These are phyloP conservation scores for Gossypium gossypioides DNA, from an alignment of 441 rosid genomes.

Conservation along the genomic window DNA sequence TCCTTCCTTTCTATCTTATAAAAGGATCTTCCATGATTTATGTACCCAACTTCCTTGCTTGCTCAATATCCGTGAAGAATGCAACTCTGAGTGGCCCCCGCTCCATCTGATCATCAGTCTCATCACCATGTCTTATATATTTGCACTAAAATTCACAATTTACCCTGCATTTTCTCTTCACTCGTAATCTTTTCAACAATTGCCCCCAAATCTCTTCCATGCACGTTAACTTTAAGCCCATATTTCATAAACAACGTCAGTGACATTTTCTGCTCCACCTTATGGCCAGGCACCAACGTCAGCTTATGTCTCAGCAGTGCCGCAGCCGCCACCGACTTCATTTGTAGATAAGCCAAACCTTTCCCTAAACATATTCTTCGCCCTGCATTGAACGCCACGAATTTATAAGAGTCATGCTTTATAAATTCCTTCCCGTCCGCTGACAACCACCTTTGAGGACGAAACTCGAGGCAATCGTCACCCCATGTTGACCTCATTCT, in stretches of 20 bases:
- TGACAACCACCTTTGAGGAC: constrained; percentile 85
- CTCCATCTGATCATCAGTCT: too few relatives aligned
- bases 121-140: constrained; percentile 1
- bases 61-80: constrained; percentile 7
- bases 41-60: neutral
- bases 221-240: constrained; percentile 64
- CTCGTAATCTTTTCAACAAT: constrained; percentile 22
- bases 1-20: neutral
- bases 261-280: constrained; percentile 94
- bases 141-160: constrained; percentile 18
- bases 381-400: constrained; percentile 90
- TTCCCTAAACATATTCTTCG: constrained; percentile 82
- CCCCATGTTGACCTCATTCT: constrained; percentile 87
- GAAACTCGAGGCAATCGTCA: constrained; percentile 71
- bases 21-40: neutral
- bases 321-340: constrained; percentile 86
- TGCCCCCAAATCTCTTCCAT: constrained; percentile 44
- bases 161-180: constrained; percentile 9
- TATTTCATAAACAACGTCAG: constrained; percentile 80
- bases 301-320: constrained; percentile 63
- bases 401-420: constrained; percentile 58
- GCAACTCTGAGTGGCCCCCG: neutral
- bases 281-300: constrained; percentile 56
- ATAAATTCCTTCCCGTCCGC: constrained; percentile 42
- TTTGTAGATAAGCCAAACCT: constrained; percentile 77